phyloP scores from a whole-genome alignment of 2,329 filamentous ascomycete species.

The Chrysoporthe puriensis region DNA sequence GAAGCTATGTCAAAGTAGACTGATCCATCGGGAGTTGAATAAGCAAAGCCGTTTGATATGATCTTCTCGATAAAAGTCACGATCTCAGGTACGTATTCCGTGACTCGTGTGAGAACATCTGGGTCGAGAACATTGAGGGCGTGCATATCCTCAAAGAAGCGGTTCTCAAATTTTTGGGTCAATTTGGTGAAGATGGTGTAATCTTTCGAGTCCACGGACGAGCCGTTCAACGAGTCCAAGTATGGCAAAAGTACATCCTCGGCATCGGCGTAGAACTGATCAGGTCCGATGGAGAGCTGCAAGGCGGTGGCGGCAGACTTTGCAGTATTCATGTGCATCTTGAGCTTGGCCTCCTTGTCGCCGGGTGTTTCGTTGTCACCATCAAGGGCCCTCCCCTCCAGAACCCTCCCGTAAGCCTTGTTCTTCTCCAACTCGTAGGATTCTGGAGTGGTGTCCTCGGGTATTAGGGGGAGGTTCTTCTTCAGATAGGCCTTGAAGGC shows the following conservation, averaged over 20 bases:
- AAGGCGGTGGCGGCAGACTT: constrained; percentile 55
- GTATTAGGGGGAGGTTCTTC: constrained; percentile 56
- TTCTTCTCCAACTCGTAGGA: constrained; percentile 57
- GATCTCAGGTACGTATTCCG: constrained; percentile 88
- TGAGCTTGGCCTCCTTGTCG: constrained; percentile 83
- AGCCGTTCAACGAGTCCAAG: constrained; percentile 71
- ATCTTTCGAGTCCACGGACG: constrained; percentile 63
- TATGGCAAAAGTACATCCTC: constrained; percentile 79
- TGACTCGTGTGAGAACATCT: constrained; percentile 85
- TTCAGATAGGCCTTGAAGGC: constrained; percentile 61
- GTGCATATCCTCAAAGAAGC: constrained; percentile 87
- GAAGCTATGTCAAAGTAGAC: constrained; percentile 92
- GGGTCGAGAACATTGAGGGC: constrained; percentile 83
- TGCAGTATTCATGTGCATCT: constrained; percentile 80
- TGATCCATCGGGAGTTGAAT: constrained; percentile 73
- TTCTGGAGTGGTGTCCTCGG: constrained; percentile 41
- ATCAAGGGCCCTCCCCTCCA: constrained; percentile 58
- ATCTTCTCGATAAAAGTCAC: constrained; percentile 82
- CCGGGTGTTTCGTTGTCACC: constrained; percentile 62
- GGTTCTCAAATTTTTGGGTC: constrained; percentile 82
- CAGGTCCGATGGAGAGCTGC: constrained; percentile 35
- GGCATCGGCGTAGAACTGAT: constrained; percentile 54
- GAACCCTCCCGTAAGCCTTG: constrained; percentile 53
- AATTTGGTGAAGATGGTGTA: constrained; percentile 82
- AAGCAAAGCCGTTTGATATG: constrained; percentile 84